phyloP scores from a whole-genome alignment of 805 yeast species.

The Helenozyma baotianmanensis region DNA sequence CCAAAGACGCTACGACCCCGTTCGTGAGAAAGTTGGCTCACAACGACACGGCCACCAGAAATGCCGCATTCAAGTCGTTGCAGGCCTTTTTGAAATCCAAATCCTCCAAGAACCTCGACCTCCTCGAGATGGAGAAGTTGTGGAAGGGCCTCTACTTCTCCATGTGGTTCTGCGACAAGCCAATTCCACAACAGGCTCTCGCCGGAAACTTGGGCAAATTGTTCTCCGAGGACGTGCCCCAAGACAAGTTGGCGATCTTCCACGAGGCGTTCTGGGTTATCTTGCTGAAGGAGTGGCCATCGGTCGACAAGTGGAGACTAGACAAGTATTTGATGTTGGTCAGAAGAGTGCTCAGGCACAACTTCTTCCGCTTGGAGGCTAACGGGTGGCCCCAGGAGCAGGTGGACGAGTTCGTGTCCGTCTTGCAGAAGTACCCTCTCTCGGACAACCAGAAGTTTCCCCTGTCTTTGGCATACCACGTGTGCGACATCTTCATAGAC shows the following conservation, averaged over 20 bases:
- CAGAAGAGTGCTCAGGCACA: constrained; percentile 68
- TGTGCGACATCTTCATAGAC: constrained; percentile 78
- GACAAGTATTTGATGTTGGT: constrained; percentile 82
- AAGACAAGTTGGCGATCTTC: constrained; percentile 45
- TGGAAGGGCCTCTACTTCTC: constrained; percentile 96
- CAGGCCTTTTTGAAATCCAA: constrained; percentile 49
- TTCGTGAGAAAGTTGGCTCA: constrained; percentile 84
- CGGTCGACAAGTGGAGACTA: constrained; percentile 77
- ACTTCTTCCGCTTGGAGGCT: constrained; percentile 49
- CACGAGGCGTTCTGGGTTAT: constrained; percentile 77
- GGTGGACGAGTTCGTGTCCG: constrained; percentile 42
- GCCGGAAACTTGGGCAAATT: constrained; percentile 67
- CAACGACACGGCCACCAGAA: constrained; percentile 71
- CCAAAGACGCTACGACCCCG: constrained; percentile 30
- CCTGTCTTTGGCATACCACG: constrained; percentile 76
- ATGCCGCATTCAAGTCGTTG: constrained; percentile 64
- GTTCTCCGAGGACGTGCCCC: constrained; percentile 42
- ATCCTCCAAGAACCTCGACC: constrained; percentile 36
- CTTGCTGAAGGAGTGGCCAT: constrained; percentile 75
- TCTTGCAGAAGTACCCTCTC: constrained; percentile 43
- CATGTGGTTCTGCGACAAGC: constrained; percentile 96
- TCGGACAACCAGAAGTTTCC: constrained; percentile 60
- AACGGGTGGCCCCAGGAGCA: constrained; percentile 48
- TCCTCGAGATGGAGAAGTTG: constrained; percentile 66
- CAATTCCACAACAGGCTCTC: constrained; percentile 82